Evolutionary conservation across 495 filamentous ascomycete species (phyloP).

Genomic region (Hyaloscypha hepaticicola): DNA sequence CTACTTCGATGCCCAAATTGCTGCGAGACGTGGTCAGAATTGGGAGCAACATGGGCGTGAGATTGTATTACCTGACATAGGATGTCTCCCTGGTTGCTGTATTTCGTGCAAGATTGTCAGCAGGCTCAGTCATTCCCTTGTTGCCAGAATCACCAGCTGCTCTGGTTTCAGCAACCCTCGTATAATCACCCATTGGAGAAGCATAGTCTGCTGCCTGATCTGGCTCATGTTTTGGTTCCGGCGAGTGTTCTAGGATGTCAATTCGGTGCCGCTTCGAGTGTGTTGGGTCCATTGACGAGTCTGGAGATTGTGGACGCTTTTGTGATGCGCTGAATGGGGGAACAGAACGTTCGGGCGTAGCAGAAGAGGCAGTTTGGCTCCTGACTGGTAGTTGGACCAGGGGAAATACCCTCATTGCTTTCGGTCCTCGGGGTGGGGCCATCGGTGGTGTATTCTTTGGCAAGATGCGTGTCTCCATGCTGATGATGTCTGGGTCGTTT

Average conservation of each 20-base stretch:
- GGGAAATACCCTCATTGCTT: background rate
- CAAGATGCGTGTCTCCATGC: background rate
- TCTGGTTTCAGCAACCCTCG: too few species aligned
- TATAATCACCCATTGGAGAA: background rate
- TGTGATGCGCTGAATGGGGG: background rate
- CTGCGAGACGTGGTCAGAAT: background rate
- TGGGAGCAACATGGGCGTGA: background rate
- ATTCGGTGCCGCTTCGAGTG: background rate
- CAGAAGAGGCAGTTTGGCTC: background rate
- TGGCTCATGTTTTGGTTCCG: background rate
- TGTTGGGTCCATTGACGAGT: background rate
- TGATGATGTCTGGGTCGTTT: background rate
- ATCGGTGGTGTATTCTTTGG: background rate
- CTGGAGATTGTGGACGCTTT: background rate
- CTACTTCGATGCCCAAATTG: background rate
- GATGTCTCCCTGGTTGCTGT: too few species aligned
- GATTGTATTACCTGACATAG: background rate
- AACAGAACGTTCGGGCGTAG: background rate
- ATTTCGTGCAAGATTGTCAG: too few species aligned
- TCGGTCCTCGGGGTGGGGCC: background rate
- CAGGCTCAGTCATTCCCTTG: too few species aligned
- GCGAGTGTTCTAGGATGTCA: background rate
- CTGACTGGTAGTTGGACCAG: background rate
- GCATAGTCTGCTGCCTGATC: background rate
- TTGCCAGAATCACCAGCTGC: too few species aligned